These are phyloP conservation scores for Ophiosphaerella korrae DNA, from an alignment of 2,329 filamentous ascomycete genomes.

Conservation along the genomic window DNA sequence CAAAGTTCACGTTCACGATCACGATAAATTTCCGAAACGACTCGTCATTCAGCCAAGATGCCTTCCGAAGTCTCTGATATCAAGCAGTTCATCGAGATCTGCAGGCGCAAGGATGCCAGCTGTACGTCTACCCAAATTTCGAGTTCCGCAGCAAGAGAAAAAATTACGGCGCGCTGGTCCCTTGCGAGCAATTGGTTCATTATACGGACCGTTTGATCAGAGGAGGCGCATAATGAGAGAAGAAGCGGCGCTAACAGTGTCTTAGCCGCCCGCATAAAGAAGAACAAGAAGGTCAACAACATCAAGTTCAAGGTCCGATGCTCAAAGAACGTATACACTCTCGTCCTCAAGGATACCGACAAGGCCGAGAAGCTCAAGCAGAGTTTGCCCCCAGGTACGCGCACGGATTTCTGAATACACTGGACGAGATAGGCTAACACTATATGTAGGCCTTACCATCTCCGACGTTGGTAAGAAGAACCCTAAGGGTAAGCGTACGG, in stretches of 20 bases:
- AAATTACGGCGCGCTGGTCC: background rate
- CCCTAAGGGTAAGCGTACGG: conserved; percentile 57
- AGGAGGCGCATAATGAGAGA: background rate
- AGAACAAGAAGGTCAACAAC: conserved; percentile 86
- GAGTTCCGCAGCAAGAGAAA: background rate
- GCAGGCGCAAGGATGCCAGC: conserved; percentile 98
- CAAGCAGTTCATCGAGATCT: conserved; percentile 99
- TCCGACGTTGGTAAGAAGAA: conserved; percentile 69
- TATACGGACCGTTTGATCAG: background rate
- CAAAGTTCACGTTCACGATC: conserved; percentile 29
- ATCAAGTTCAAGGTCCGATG: conserved; percentile 99
- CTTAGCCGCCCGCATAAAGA: conserved; percentile 68
- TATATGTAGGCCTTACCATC: conserved; percentile 60
- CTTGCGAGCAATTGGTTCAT: too few relatives aligned
- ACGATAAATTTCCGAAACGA: conserved; percentile 12
- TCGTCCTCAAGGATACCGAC: conserved; percentile 96
- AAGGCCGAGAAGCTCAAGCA: conserved; percentile 99
- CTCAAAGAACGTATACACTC: conserved; percentile 93
- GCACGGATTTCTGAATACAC: background rate
- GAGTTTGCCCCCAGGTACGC: conserved; percentile 92
- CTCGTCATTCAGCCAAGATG: conserved; percentile 72
- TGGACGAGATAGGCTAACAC: conserved; percentile 10
- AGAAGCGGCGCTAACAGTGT: conserved; percentile 13
- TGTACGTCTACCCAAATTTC: conserved; percentile 68
- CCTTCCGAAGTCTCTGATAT: conserved; percentile 98